Evolutionary conservation across 805 yeast genomes (phyloP).

Genomic region (Candida tallmaniae): DNA sequence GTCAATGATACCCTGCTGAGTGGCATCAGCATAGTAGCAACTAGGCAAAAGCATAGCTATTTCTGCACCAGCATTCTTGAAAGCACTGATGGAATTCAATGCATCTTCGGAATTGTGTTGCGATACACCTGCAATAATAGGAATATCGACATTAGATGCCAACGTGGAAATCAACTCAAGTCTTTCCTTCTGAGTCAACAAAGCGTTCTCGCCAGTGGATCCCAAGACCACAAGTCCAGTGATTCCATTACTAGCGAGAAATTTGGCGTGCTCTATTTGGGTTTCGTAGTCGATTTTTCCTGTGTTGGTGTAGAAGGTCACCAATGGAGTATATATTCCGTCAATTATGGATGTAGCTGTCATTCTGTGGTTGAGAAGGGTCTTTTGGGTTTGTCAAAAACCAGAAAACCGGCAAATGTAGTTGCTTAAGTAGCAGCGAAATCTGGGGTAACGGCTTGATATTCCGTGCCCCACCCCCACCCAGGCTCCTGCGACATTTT

Average conservation of each 20-base stretch:
- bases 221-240: slow-evolving; percentile 46
- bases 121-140: slow-evolving; percentile 47
- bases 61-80: slow-evolving; percentile 34
- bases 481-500: too few relatives aligned
- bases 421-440: too few relatives aligned
- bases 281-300: slow-evolving; percentile 39
- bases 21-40: slow-evolving; percentile 42
- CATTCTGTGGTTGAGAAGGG: too few relatives aligned
- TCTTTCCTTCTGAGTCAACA: slow-evolving; percentile 43
- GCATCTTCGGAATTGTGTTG: slow-evolving; percentile 42
- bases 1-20: slow-evolving; percentile 25
- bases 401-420: too few relatives aligned
- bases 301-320: slow-evolving; percentile 47
- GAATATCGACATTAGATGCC: slow-evolving; percentile 19
- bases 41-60: slow-evolving; percentile 39
- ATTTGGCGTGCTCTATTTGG: slow-evolving; percentile 40
- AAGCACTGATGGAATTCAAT: slow-evolving; percentile 31
- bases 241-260: slow-evolving; percentile 39
- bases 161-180: slow-evolving; percentile 27
- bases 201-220: slow-evolving; percentile 52
- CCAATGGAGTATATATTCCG: slow-evolving; percentile 49
- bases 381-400: too few relatives aligned
- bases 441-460: too few relatives aligned
- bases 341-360: background rate
- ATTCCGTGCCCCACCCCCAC: too few relatives aligned